Evolutionary conservation across 2,329 filamentous ascomycete species (phyloP).

Genomic region (Tolypocladium ophioglossoides): DNA sequence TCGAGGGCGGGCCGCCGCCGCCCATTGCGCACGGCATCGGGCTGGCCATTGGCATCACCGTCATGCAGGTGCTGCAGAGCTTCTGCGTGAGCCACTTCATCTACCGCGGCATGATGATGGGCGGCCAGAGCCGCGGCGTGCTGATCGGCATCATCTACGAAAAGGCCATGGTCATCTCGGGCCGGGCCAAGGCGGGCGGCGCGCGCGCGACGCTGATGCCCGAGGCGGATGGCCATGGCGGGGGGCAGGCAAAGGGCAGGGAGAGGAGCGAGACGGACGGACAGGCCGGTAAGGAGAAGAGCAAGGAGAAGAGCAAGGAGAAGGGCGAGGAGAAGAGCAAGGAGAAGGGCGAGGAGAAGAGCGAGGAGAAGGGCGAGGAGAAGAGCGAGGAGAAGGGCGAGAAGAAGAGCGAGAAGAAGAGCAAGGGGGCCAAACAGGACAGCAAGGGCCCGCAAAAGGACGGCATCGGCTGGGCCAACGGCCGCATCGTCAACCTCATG

Average conservation of each 20-base stretch:
- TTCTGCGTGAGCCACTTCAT: slow-evolving; percentile 83
- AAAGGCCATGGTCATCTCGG: slow-evolving; percentile 84
- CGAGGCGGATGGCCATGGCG: slow-evolving; percentile 34
- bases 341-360: too few relatives aligned
- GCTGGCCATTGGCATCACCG: slow-evolving; percentile 70
- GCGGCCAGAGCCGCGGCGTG: slow-evolving; percentile 70
- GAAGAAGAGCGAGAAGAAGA: too few relatives aligned
- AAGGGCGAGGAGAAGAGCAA: too few relatives aligned
- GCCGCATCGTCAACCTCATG: slow-evolving; percentile 87
- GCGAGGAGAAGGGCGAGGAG: too few relatives aligned
- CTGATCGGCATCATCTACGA: slow-evolving; percentile 84
- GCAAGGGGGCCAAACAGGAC: slow-evolving; percentile 30
- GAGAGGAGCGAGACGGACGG: slow-evolving; percentile 17
- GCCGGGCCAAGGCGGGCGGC: slow-evolving; percentile 77
- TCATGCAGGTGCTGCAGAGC: slow-evolving; percentile 78
- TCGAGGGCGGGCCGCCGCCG: slow-evolving; percentile 42
- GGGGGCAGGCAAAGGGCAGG: slow-evolving; percentile 22
- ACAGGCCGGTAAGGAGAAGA: slow-evolving; percentile 18
- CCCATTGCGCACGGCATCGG: slow-evolving; percentile 68
- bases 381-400: too few relatives aligned
- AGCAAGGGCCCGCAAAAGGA: slow-evolving; percentile 39
- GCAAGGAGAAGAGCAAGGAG: slow-evolving; percentile 19
- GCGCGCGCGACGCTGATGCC: slow-evolving; percentile 18
- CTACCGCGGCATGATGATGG: slow-evolving; percentile 84
- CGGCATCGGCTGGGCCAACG: slow-evolving; percentile 82